These are phyloP conservation scores for Xerophyta viscosa DNA, from an alignment of 106 monocot species.

Conservation along the genomic window DNA sequence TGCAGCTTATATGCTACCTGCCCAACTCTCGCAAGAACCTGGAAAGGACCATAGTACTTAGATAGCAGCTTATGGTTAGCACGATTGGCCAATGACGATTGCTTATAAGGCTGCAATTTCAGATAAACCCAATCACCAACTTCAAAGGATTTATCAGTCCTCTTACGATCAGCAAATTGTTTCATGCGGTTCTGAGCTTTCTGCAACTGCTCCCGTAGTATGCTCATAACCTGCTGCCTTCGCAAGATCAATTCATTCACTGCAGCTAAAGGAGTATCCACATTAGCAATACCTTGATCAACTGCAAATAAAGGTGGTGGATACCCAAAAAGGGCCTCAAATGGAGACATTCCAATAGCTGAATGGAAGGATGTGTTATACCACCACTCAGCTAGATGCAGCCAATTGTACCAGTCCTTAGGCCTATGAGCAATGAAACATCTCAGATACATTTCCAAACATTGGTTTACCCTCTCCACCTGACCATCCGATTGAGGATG, in stretches of 20 bases:
- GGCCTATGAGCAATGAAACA: background rate
- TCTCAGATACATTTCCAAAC: background rate
- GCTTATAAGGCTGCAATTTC: background rate
- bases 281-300: too few relatives aligned
- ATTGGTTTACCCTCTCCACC: background rate
- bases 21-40: background rate
- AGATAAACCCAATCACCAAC: background rate
- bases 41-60: background rate
- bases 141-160: background rate
- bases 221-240: background rate
- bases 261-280: background rate
- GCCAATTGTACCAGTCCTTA: background rate
- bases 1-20: background rate
- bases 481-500: background rate
- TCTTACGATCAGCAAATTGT: background rate
- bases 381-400: background rate
- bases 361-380: background rate
- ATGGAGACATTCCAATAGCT: background rate
- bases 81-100: background rate
- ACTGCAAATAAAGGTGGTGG: background rate
- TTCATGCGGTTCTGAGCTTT: background rate
- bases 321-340: background rate
- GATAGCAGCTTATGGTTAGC: background rate
- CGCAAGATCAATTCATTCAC: background rate
- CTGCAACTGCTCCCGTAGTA: background rate